Percentiles rank a stretch among this genome's conserved stretches.
Conservation (phyloP, 768 basidiomycete genomes). For the Tulasnella sp. region DNA sequence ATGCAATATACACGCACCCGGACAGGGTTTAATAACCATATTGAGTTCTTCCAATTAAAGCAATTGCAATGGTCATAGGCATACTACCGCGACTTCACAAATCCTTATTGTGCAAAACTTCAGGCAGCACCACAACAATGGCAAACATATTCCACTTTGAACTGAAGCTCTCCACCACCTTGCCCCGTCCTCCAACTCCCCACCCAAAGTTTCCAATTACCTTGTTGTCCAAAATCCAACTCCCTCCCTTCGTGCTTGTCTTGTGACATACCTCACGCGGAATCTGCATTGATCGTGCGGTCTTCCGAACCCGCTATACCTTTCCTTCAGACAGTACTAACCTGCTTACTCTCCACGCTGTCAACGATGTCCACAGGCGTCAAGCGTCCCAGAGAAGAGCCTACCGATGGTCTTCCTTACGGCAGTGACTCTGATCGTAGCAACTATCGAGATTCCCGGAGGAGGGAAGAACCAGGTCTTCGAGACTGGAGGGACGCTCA, state of each 20-base stretch:
- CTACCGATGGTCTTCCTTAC: constrained; percentile 14
- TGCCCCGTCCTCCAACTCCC: background rate
- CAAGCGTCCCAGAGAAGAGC: constrained; percentile 18
- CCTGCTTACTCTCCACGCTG: constrained; percentile 8
- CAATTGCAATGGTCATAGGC: too few species aligned
- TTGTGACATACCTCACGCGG: background rate
- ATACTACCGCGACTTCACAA: too few species aligned
- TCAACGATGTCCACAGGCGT: constrained; percentile 19
- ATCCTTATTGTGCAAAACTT: too few species aligned
- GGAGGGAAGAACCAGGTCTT: constrained; percentile 34
- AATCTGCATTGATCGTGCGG: constrained; percentile 21
- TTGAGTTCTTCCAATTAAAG: too few species aligned
- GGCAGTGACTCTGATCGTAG: constrained; percentile 17
- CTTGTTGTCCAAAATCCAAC: background rate
- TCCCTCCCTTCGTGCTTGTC: background rate
- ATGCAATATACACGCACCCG: too few species aligned
- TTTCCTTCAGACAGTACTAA: constrained; percentile 15
- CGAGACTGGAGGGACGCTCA: constrained; percentile 68
- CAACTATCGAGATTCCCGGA: background rate
- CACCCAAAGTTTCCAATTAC: background rate
- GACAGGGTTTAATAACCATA: too few species aligned
- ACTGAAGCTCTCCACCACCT: constrained; percentile 1
- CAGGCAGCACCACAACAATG: background rate
- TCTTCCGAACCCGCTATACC: constrained; percentile 16
- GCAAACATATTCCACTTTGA: background rate